Base-by-base conservation (phyloP, 2,329 filamentous ascomycete genomes). In the Hymenoscyphus fraxineus region DNA sequence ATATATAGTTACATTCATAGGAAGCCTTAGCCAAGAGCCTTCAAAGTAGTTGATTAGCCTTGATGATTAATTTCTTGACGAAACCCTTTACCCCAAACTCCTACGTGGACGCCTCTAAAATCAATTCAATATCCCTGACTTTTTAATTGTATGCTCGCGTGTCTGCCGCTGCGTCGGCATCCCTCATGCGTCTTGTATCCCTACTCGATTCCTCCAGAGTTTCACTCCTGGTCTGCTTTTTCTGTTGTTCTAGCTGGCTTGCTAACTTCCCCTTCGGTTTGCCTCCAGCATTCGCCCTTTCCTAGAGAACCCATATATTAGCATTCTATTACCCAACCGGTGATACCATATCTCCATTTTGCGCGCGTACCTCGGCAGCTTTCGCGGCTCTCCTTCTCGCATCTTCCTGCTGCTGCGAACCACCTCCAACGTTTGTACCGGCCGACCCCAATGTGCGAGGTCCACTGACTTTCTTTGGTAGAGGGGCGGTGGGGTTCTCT, bases 321-420 rank as follows among this genome's bases (percentile, higher is more conserved):
- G 31, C 16, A 35, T 54, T 22, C 19, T 9, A 22, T 51, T n/a
- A 3, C 22, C 22, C n/a, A 19, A 6, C n/a, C 19, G 44, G 13
- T 47, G n/a, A 19, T n/a, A 35, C 13, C 22, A 22, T 51, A 51
- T 51, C 4, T 7, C n/a, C 7, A 10, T 10, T 9, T 38, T 16
- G 15, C 44, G 69, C 9, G 80, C 86, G 75, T 77, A 96, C 93
- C 88, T 96, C 91, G 66, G 93, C 93, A 61, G 93, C 93, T 69
- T 86, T 85, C 0, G 92, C 92, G 3, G 93, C 93, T 66, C 87
- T 90, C 63, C 81, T 82, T 65, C 88, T 83, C 40, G 92, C 88
- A 74, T 93, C 88, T 22, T 80, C 80, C 2, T 77, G 73, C 61
- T 72, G 58, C 16, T 64, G 44, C 58, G 64, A 67, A 13, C 55